Percentiles rank a stretch among this genome's conserved stretches.
These are phyloP conservation scores for Fraxinus sp. DNA, from an alignment of 305 asterid genomes.

Conservation along the genomic window DNA sequence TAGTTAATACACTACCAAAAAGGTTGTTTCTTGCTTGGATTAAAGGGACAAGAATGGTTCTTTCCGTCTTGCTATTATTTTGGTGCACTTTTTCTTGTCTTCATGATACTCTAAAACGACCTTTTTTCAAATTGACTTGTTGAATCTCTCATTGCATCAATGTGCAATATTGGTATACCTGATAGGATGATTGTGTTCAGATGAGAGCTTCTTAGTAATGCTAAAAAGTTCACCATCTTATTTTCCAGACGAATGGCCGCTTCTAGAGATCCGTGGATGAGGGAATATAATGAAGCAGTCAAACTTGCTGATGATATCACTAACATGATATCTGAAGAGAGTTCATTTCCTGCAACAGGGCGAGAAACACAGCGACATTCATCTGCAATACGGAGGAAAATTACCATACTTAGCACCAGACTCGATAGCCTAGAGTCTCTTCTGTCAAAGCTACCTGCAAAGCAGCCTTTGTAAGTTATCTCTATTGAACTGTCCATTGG, in stretches of 20 bases:
- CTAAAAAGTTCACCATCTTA: neutral
- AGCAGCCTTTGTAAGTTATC: slow-evolving; percentile 64
- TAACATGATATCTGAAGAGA: slow-evolving; percentile 81
- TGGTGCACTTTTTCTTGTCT: neutral
- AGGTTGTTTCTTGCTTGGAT: neutral
- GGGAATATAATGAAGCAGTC: slow-evolving; percentile 90
- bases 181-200: neutral
- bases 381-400: slow-evolving; percentile 84
- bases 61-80: neutral
- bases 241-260: slow-evolving; percentile 63
- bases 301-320: slow-evolving; percentile 81
- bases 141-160: neutral
- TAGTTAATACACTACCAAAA: neutral
- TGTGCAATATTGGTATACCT: neutral
- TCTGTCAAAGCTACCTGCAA: slow-evolving; percentile 59
- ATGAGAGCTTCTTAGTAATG: neutral
- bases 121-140: neutral
- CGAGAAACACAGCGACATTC: slow-evolving; percentile 82
- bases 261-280: slow-evolving; percentile 78
- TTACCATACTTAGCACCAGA: slow-evolving; percentile 78
- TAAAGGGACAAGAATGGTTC: neutral
- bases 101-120: neutral
- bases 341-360: slow-evolving; percentile 61
- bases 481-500: neutral
- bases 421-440: slow-evolving; percentile 71